Base-by-base conservation (phyloP, 2,329 filamentous ascomycete species). In the Alternaria novae-zelandiae region DNA sequence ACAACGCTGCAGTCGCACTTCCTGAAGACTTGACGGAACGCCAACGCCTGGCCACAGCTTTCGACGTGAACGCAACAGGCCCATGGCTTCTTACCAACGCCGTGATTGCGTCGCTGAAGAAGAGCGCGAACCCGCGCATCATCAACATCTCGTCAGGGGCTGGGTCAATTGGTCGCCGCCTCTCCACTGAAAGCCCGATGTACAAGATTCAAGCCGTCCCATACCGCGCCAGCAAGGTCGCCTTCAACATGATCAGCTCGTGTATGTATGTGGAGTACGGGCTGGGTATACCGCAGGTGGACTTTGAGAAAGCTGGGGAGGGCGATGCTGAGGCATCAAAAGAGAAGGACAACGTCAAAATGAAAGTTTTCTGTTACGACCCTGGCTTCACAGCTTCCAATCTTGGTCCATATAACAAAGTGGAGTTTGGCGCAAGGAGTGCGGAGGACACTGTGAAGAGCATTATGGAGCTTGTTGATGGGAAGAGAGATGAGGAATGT, bases 351-450 rank as follows among this genome's bases (percentile, higher is more conserved):
- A 58, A 56, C 4, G 28, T 32, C 32, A 54, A 45, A 1, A 74
- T 81, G 61, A 82, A 79, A 63, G 76, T 82, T 0, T 81, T 80
- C 61, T 70, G 76, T 7, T 82, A 75, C 53, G 77, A 77, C 65
- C 81, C 80, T 0, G 80, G 80, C 0, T 82, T 81, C 57, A 80
- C 76, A 0, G 70, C 74, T 12, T 77, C 72, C 4, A 79, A 80
- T 57, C 45, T 82, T 20, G 68, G 75, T 4, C 45, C 57, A 15
- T 58, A 75, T 26, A 81, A 81, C 46, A 78, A 67, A 36, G 67
- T 66, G 2, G 78, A 79, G 62, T 73, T 74, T 54, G 80, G 81
- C 1, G 80, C 80, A 6, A 75, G 76, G 63, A 72, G 74, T 32
- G 73, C 77, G 5, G 68, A 70, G 56, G 76, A 79, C 54, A 75